Evolutionary conservation across 1,284 basidiomycete species (phyloP), one percentile per base, ranked within the genome.

Genomic region (Moniliella sp.): DNA sequence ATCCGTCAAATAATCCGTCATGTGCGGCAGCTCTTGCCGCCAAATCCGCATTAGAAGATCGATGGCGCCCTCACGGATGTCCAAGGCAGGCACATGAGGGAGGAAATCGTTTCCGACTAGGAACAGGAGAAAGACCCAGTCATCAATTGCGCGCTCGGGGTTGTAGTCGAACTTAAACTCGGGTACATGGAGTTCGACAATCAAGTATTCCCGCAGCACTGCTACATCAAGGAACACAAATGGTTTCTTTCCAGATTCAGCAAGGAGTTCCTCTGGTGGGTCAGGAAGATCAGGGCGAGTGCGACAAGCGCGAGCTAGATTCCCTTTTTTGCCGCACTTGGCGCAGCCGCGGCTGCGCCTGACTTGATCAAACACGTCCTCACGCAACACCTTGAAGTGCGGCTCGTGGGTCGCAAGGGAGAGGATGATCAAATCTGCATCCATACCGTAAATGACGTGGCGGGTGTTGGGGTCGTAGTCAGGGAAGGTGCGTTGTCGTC

Each of bases 181-280:
- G 8, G 78, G 69, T 15, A 91, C 69, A 63, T 81, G 74, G 49
- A 99, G 75, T 62, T 97, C 91, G 57, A 83, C 74, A 62, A 86
- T 78, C 48, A 99, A 75, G 65, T 99, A 99, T 66, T 99, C 91
- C 64, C 91, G 78, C 43, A 99, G 67, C 43, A 78, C 74, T 39
- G 78, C 69, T 61, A 99, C 82, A 68, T 97, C 86, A 61, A 99
- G 78, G 70, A 93, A 97, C 64, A 99, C 93, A 70, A 94, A 99
- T 11, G 91, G 91, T 57, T 97, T 97, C 65, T 82, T 79, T 52
- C 79, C 75, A 18, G 30, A 27, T 32, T 43, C 45, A 10, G 32
- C 28, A n/a, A n/a, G 12, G 31, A 32, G 30, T 43, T 42, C 69
- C 69, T 62, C 73, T 74, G 40, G 68, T 36, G 47, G 15, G 50